Conservation (phyloP, 805 yeast genomes). For the Candida tammaniensis region DNA sequence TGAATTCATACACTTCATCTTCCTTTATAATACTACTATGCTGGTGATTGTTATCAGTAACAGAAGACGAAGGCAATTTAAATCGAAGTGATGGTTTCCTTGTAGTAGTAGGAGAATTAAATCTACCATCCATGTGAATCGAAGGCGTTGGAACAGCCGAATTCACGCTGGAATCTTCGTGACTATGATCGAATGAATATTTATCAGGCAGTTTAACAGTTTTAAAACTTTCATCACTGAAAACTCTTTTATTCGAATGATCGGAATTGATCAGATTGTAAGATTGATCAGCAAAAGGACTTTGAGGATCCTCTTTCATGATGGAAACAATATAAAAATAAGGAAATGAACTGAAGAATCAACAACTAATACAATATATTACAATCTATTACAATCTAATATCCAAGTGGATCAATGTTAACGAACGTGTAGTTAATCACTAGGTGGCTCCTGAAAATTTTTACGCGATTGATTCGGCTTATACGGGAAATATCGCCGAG, state of each 20-base stretch:
- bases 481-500: too few species aligned
- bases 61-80: conserved; percentile 23
- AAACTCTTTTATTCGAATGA: conserved; percentile 7
- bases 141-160: conserved; percentile 27
- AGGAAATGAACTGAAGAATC: too few species aligned
- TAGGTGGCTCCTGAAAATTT: too few species aligned
- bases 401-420: too few species aligned
- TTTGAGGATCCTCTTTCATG: conserved; percentile 4
- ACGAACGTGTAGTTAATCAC: too few species aligned
- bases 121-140: conserved; percentile 14
- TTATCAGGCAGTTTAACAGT: conserved; percentile 16
- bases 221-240: conserved; percentile 18
- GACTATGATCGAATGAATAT: conserved; percentile 6
- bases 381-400: too few species aligned
- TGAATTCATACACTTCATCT: conserved; percentile 22
- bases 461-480: too few species aligned
- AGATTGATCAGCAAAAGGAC: conserved; percentile 10
- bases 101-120: neutral
- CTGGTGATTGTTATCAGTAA: conserved; percentile 7
- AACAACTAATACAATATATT: too few species aligned
- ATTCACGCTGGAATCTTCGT: conserved; percentile 11
- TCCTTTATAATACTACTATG: conserved; percentile 20
- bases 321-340: too few species aligned
- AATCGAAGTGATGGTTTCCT: conserved; percentile 29
- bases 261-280: conserved; percentile 7